phyloP scores from a whole-genome alignment of 23 red algal species.

The Agarophyton chilense region DNA sequence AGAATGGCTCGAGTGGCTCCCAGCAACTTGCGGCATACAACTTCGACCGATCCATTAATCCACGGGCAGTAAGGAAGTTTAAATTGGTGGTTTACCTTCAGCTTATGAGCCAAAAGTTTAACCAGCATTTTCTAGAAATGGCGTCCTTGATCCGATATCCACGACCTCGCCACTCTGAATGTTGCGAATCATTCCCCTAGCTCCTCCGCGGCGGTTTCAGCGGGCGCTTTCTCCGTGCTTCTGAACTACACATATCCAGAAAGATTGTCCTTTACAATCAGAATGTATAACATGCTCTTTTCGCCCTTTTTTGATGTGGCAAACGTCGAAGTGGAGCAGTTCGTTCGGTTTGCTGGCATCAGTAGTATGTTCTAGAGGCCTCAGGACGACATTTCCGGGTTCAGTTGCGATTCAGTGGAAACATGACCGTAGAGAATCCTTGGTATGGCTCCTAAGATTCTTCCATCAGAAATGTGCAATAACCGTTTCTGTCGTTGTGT shows the following conservation, averaged over 20 bases:
- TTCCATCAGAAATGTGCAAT: constrained; percentile 29
- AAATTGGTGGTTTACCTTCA: constrained; percentile 36
- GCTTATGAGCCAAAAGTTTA: too few relatives aligned
- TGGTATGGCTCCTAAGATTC: background rate
- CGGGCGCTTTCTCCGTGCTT: background rate
- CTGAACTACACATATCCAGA: too few relatives aligned
- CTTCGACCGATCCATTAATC: constrained; percentile 61
- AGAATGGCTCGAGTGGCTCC: too few relatives aligned
- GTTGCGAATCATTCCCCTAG: background rate
- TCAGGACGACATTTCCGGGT: background rate
- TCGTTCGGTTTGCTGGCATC: background rate
- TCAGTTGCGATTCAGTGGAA: constrained; percentile 15
- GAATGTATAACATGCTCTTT: too few relatives aligned
- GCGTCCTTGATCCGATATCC: too few relatives aligned
- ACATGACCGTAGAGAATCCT: background rate
- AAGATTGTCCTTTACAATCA: too few relatives aligned
- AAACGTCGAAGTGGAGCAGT: too few relatives aligned
- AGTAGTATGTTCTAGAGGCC: background rate
- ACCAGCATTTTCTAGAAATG: too few relatives aligned
- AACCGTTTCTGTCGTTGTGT: background rate
- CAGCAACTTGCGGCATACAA: background rate
- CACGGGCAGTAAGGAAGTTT: too few relatives aligned
- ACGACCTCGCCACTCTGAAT: too few relatives aligned
- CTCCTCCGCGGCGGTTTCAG: constrained; percentile 18
- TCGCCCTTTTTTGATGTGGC: too few relatives aligned